Base-by-base conservation (phyloP, 2,329 filamentous ascomycete genomes). In the Aureobasidium namibiae region DNA sequence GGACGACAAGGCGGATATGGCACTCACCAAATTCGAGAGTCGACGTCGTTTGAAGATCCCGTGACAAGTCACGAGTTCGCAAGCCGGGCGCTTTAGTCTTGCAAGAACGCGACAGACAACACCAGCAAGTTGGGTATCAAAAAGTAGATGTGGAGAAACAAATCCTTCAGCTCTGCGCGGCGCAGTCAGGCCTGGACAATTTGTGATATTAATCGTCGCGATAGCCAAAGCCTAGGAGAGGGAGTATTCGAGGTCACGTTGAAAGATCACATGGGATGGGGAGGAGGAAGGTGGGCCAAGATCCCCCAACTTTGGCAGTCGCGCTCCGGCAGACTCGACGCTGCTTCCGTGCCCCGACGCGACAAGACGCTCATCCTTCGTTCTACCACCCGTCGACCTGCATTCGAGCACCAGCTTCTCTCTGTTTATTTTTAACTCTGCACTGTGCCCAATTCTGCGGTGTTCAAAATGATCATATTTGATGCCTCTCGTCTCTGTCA, bases 11-110 rank as follows among this genome's bases (percentile, higher is more conserved):
- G 24, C 10, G 50, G 36, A n/a, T n/a, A 53, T 23, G 23, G 29
- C 41, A 56, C 52, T 56, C 52, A 56, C 52, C 52, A 13, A 56
- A n/a, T 45, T 34, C 18, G 26, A 56, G 10, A 44, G 38, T 56
- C 38, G 52, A 56, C 42, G 54, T 46, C 54, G 53, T 45, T 45
- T 45, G 39, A n/a, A 57, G 54, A 48, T 57, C 42, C 42, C 54
- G 54, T 57, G 54, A 57, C 54, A 46, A 48, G 54, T 48, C 54
- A 56, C 52, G 54, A 48, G 54, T 56, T 57, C 29, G 24, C 36
- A 54, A 54, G 50, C 50, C 50, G 48, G 54, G 42, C 54, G 54
- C 54, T 46, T 57, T 57, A 48, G 11, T 48, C 54, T 29, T 9
- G 10, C 13, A n/a, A n/a, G 24, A 24, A 44, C 39, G 39, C 52